Conservation (phyloP, 164 flowering plant genomes). For the Kalanchoe fedtschenkoi region DNA sequence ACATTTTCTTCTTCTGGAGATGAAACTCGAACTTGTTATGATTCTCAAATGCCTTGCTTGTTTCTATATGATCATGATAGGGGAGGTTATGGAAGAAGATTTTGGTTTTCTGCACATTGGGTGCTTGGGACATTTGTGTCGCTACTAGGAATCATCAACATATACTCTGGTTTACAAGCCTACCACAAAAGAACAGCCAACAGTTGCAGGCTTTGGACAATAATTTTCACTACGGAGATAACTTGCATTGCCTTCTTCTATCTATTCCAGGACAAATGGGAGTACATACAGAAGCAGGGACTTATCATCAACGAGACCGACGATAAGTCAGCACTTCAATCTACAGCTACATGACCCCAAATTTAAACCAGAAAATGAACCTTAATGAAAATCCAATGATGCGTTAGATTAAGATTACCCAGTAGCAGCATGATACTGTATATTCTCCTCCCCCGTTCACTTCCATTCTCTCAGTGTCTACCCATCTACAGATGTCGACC, state of each 20-base stretch:
- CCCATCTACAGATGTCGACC: no score
- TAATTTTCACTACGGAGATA: conserved; percentile 31
- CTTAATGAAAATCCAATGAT: conserved; percentile 8
- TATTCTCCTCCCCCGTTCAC: no score
- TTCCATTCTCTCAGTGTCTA: no score
- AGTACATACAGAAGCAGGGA: conserved; percentile 32
- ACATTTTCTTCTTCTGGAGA: background rate
- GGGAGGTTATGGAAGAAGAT: conserved; percentile 28
- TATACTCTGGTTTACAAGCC: conserved; percentile 41
- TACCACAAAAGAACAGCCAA: conserved; percentile 32
- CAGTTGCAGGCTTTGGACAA: conserved; percentile 26
- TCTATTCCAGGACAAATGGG: conserved; percentile 48
- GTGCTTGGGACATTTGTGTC: conserved; percentile 28
- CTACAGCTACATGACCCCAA: background rate
- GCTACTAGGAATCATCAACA: conserved; percentile 34
- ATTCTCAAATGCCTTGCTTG: background rate
- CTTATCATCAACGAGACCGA: conserved; percentile 11
- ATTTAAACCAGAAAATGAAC: conserved; percentile 8
- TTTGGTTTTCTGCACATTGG: conserved; percentile 47
- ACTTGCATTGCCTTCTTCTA: conserved; percentile 25
- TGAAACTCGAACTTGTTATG: no score
- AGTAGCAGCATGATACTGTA: no score
- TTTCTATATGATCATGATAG: no score
- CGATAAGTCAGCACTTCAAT: conserved; percentile 2
- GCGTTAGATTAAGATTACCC: background rate